phyloP scores from a whole-genome alignment of 148 eudicot species.

The Vaccinium myrtillus region DNA sequence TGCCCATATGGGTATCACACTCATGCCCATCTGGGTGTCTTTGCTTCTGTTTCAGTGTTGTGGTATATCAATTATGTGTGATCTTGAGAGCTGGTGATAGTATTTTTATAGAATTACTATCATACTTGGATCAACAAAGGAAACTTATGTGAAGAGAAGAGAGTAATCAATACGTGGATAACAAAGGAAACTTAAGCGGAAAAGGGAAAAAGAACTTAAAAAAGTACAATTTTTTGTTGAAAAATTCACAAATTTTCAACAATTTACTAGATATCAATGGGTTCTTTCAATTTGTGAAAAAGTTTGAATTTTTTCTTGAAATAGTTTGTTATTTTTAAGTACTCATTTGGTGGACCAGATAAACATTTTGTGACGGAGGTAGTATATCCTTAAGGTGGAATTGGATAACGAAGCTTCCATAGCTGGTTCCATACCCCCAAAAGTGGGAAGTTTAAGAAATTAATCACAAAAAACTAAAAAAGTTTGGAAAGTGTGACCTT shows the following conservation, averaged over 20 bases:
- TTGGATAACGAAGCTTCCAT: background rate
- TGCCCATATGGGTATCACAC: background rate
- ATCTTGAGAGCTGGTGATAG: no score
- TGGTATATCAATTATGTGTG: background rate
- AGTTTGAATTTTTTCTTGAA: no score
- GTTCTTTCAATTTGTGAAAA: no score
- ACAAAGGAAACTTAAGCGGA: background rate
- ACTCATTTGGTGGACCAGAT: no score
- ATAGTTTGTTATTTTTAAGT: no score
- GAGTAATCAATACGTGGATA: background rate
- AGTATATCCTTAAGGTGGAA: background rate
- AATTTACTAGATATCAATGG: no score
- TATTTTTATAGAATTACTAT: no score
- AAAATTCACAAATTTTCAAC: no score
- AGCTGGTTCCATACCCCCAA: background rate
- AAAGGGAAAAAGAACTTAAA: background rate
- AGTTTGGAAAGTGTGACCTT: background rate
- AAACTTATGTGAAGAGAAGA: background rate
- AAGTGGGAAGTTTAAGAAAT: background rate
- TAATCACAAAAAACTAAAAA: background rate
- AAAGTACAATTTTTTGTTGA: no score
- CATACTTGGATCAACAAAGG: no score
- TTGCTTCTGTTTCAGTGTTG: background rate
- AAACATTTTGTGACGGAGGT: no score
- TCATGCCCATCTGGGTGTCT: background rate